Percentiles rank a stretch among this genome's conserved stretches.
phyloP scores from a whole-genome alignment of 371 early-diverging fungal species.

The Circinella minor region DNA sequence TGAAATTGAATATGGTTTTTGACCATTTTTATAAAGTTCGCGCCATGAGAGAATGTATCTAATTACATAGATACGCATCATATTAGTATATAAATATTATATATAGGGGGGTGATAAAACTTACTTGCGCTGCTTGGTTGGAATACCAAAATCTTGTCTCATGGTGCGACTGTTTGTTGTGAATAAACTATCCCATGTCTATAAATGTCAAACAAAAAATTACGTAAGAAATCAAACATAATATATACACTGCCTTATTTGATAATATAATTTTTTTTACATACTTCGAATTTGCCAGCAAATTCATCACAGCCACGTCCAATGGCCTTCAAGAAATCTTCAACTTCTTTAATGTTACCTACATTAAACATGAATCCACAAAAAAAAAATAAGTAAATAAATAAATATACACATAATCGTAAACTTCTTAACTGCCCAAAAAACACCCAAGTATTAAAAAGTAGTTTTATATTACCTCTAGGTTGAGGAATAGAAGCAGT shows the following conservation, averaged over 20 bases:
- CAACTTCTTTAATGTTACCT: slow-evolving; percentile 54
- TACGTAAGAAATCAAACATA: too few relatives aligned
- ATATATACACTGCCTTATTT: too few relatives aligned
- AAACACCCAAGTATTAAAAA: too few relatives aligned
- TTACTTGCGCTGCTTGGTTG: slow-evolving; percentile 33
- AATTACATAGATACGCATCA: neutral
- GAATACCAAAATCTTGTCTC: slow-evolving; percentile 47
- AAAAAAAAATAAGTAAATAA: neutral
- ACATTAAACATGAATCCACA: neutral
- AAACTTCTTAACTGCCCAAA: too few relatives aligned
- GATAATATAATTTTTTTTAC: neutral
- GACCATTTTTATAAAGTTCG: slow-evolving; percentile 24
- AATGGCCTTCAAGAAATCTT: slow-evolving; percentile 56
- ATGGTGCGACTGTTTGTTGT: slow-evolving; percentile 47
- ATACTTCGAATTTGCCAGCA: slow-evolving; percentile 61
- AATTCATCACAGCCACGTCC: slow-evolving; percentile 67
- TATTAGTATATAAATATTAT: neutral
- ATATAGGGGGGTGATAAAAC: neutral
- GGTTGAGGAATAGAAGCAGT: slow-evolving; percentile 22
- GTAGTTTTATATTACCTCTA: slow-evolving; percentile 23
- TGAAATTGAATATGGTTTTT: slow-evolving; percentile 11
- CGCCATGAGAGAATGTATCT: slow-evolving; percentile 28
- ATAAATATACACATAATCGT: too few relatives aligned
- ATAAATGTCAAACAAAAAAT: neutral
- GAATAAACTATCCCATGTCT: slow-evolving; percentile 71